Evolutionary conservation across 768 basidiomycete genomes (phyloP).

Genomic region (Sarcodon aspratus): DNA sequence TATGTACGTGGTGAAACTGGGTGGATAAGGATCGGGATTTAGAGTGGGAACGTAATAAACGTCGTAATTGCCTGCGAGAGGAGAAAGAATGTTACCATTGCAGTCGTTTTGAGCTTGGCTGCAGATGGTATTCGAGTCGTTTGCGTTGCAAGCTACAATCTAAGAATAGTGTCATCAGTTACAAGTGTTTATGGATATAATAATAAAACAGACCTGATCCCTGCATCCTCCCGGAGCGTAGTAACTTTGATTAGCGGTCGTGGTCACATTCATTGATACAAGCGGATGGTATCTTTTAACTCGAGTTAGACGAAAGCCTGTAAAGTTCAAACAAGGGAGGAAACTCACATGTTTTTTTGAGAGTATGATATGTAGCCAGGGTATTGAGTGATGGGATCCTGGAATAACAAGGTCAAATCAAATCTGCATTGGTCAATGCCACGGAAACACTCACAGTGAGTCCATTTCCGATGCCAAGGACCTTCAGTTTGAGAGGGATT

Average conservation of each 20-base stretch:
- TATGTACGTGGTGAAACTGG: conserved; percentile 22
- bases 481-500: conserved; percentile 43
- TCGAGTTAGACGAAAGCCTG: no score
- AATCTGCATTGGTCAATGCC: not conserved
- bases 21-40: conserved; percentile 38
- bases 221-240: conserved; percentile 35
- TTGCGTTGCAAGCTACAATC: conserved; percentile 42
- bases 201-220: conserved; percentile 24
- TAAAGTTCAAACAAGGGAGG: no score
- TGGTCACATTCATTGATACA: conserved; percentile 30
- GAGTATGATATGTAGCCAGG: conserved; percentile 49
- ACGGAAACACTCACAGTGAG: conserved; percentile 31
- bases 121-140: conserved; percentile 36
- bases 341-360: conserved; percentile 26
- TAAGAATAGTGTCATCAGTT: conserved; percentile 8
- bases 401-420: not conserved
- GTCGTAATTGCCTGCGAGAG: conserved; percentile 44
- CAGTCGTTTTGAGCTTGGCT: conserved; percentile 47
- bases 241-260: conserved; percentile 32
- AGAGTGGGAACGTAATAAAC: conserved; percentile 37
- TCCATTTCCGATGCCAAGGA: conserved; percentile 53
- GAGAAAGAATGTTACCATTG: conserved; percentile 41
- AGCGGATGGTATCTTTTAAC: conserved; percentile 33
- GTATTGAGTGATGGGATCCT: conserved; percentile 38
- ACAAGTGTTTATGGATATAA: not conserved